phyloP scores from a whole-genome alignment of 257 asterid genomes.

The Nicotiana benthamiana region DNA sequence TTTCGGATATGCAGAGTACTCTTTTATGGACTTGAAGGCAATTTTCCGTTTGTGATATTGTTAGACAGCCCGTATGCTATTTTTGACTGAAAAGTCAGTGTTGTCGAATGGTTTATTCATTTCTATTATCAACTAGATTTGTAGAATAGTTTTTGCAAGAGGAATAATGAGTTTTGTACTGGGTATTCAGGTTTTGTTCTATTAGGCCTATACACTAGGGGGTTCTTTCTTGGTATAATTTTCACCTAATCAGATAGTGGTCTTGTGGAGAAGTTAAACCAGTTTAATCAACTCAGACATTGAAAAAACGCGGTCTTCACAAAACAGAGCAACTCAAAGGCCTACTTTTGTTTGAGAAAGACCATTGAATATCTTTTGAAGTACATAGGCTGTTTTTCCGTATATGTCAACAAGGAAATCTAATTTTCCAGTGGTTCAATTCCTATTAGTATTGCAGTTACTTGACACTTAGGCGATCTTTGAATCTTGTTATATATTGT shows the following conservation, averaged over 20 bases:
- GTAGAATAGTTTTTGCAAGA: neutral
- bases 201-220: neutral
- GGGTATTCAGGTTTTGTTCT: neutral
- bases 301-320: neutral
- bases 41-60: neutral
- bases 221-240: neutral
- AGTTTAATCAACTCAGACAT: neutral
- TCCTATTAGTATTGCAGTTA: too few species aligned
- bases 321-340: too few species aligned
- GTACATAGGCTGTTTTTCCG: too few species aligned
- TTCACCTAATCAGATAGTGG: neutral
- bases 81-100: neutral
- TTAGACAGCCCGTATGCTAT: neutral
- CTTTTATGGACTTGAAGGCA: neutral
- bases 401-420: too few species aligned
- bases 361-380: too few species aligned
- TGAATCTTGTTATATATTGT: too few species aligned
- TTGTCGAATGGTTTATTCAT: neutral
- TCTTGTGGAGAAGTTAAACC: neutral
- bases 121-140: neutral
- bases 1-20: neutral
- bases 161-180: neutral
- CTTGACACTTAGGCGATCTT: too few species aligned
- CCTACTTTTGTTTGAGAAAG: too few species aligned
- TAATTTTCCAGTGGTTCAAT: too few species aligned